Evolutionary conservation across 495 filamentous ascomycete species (phyloP).

Genomic region (Xylaria acuta): DNA sequence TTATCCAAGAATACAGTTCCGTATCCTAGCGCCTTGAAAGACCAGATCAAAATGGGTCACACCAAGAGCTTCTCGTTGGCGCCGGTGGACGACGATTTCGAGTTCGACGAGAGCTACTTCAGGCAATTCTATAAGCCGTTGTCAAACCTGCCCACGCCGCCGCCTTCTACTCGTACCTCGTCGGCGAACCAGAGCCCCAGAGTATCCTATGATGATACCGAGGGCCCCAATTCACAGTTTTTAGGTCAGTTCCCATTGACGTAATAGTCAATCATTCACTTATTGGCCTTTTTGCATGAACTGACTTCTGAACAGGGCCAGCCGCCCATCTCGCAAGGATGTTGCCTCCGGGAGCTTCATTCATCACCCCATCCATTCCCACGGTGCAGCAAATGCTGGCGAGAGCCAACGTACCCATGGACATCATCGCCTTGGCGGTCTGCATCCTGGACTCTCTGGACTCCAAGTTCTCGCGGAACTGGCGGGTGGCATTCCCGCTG

Average conservation of each 20-base stretch:
- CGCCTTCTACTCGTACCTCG: slow-evolving; percentile 54
- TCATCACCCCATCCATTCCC: slow-evolving; percentile 54
- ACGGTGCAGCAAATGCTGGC: slow-evolving; percentile 59
- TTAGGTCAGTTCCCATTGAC: slow-evolving; percentile 49
- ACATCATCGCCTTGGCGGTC: slow-evolving; percentile 59
- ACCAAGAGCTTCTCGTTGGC: slow-evolving; percentile 40
- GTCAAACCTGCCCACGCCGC: slow-evolving; percentile 66
- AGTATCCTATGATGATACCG: slow-evolving; percentile 50
- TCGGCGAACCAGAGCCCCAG: slow-evolving; percentile 48
- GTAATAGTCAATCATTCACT: background rate
- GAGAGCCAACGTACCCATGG: slow-evolving; percentile 55
- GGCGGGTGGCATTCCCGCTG: slow-evolving; percentile 58
- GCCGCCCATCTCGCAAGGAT: slow-evolving; percentile 62
- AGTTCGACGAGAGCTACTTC: slow-evolving; percentile 62
- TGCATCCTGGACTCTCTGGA: slow-evolving; percentile 63
- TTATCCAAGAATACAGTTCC: slow-evolving; percentile 25
- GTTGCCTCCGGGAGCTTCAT: slow-evolving; percentile 59
- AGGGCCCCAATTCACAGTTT: slow-evolving; percentile 47
- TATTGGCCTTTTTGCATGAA: background rate
- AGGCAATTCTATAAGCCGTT: slow-evolving; percentile 63
- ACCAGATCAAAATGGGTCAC: slow-evolving; percentile 37
- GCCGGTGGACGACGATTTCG: slow-evolving; percentile 52
- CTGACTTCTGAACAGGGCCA: slow-evolving; percentile 49
- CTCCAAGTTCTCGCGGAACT: slow-evolving; percentile 59
- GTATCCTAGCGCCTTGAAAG: slow-evolving; percentile 35